phyloP scores from a whole-genome alignment of 306 rosid genomes.

The Alnus rubra region DNA sequence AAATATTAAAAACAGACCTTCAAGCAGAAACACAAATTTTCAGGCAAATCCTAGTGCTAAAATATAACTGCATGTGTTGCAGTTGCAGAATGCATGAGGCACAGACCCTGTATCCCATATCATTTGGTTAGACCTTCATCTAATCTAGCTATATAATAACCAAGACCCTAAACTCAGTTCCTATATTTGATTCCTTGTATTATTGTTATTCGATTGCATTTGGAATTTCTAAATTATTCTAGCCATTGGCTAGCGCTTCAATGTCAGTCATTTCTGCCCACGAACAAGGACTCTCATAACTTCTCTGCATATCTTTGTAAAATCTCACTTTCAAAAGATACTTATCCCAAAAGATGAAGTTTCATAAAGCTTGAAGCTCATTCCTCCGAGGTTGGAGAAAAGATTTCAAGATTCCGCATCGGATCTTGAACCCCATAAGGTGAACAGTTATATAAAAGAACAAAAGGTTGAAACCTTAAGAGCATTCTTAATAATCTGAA shows the following conservation, averaged over 20 bases:
- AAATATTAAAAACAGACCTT: background rate
- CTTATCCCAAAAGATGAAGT: background rate
- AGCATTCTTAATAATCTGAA: constrained; percentile 58
- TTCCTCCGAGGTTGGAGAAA: background rate
- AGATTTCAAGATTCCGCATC: background rate
- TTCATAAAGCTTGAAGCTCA: background rate
- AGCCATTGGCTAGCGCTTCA: background rate
- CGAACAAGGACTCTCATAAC: background rate
- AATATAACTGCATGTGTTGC: background rate
- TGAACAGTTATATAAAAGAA: background rate
- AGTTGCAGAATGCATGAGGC: background rate
- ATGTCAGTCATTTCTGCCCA: background rate
- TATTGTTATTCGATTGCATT: background rate
- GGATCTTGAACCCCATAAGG: background rate
- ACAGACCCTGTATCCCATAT: background rate
- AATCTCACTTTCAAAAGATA: background rate
- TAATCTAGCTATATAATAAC: background rate
- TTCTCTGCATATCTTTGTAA: background rate
- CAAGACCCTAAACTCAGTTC: background rate
- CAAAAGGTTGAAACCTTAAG: constrained; percentile 37
- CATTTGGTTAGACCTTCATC: background rate
- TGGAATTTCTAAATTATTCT: background rate
- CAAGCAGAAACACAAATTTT: background rate
- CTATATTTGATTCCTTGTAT: background rate
- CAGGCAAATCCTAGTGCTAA: background rate